Evolutionary conservation across 352 stramenopile genomes (phyloP), one percentile per base, ranked within the genome.

Genomic region (Globisporangium perplexum): DNA sequence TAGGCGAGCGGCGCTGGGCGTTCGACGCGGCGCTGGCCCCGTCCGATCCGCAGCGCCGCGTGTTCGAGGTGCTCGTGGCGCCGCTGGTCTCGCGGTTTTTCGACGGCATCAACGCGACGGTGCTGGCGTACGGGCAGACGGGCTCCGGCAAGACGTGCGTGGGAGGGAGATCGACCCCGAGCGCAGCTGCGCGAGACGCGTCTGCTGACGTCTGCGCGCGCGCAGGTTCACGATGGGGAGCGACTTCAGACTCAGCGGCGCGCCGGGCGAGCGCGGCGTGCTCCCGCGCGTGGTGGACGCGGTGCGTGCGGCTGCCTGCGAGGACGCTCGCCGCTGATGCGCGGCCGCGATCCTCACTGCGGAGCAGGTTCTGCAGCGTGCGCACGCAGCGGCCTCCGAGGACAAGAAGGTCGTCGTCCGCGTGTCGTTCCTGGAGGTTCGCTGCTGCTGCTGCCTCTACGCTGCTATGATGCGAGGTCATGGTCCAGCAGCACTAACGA

Each of bases 201-300:
- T 12, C 38, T 43, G 36, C 35, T 39, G 7, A 7, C 12, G 35
- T n/a, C n/a, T 48, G 36, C 22, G 41, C 22, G 68, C 77, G 45
- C 77, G 86, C 67, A 98, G 90, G 8, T 98, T 91, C 62, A 98
- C 96, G 0, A 98, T 98, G 93, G 95, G 94, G 48, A 94, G 90
- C 53, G 74, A 92, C 28, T 82, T 91, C 45, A 68, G 65, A 26
- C 46, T 69, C 22, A 70, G 26, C 48, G 51, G 69, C 3, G 53
- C 57, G 33, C 50, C 50, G 6, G 56, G 22, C 8, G 62, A 88
- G 12, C 65, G 63, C 17, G 88, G 88, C 15, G 83, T 97, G 39
- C 93, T 97, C 50, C 84, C 86, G 10, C 81, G 82, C 33, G 73
- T 85, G 22, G 86, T 96, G 67, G 55, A 85, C 30, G 70, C 85